A percentile compares a stretch with the other conserved stretches of the same genome.
phyloP scores from a whole-genome alignment of 2,329 filamentous ascomycete genomes.

The Xylaria polymorpha region DNA sequence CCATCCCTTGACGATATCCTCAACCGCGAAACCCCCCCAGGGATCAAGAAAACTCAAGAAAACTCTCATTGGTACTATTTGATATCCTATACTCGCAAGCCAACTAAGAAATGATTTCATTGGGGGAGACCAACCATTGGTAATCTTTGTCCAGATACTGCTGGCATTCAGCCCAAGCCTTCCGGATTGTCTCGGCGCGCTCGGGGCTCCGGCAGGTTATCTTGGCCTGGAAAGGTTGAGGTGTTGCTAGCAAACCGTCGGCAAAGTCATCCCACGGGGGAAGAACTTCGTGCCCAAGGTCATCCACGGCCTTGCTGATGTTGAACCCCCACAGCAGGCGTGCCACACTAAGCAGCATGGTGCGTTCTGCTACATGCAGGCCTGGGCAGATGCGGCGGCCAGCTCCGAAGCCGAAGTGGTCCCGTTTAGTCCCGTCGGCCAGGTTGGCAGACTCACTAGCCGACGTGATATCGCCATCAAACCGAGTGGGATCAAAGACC shows the following conservation, averaged over 20 bases:
- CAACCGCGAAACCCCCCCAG: background rate
- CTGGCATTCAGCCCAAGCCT: conserved; percentile 13
- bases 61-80: background rate
- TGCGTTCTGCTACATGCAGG: conserved; percentile 39
- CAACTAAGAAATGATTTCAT: background rate
- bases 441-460: conserved; percentile 32
- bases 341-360: conserved; percentile 51
- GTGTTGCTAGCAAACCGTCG: background rate
- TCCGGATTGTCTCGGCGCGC: background rate
- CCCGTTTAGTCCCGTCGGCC: conserved; percentile 36
- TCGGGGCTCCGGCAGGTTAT: conserved; percentile 7
- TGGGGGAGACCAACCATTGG: background rate
- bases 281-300: background rate
- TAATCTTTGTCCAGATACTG: conserved; percentile 9
- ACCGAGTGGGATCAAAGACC: conserved; percentile 55
- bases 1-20: background rate
- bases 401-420: conserved; percentile 47
- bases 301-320: conserved; percentile 39
- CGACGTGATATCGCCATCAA: conserved; percentile 39
- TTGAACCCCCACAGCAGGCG: conserved; percentile 56
- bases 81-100: background rate
- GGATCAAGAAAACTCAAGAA: background rate
- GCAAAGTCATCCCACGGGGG: background rate
- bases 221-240: background rate
- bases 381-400: conserved; percentile 61